A percentile compares a stretch with the other conserved stretches of the same genome.
Evolutionary conservation across 495 filamentous ascomycete species (phyloP).

Genomic region (Collariella sp.): DNA sequence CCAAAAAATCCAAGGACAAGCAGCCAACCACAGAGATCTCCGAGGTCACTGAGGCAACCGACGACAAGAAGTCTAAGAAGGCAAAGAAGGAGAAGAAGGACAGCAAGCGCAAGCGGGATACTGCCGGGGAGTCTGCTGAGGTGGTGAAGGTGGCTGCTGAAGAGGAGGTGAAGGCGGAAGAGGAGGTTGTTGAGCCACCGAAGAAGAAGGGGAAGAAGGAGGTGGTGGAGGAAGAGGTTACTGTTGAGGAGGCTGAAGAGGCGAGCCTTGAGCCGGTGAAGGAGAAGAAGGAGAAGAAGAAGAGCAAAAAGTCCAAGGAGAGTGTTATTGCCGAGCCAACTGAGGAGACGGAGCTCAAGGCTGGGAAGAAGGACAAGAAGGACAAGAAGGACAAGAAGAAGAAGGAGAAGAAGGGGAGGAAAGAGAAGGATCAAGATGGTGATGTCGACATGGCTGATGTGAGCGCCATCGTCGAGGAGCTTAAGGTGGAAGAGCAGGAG

Average conservation of each 20-base stretch:
- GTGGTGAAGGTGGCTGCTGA: slow-evolving; percentile 7
- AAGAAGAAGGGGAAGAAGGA: slow-evolving; percentile 30
- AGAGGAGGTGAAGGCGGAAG: slow-evolving; percentile 7
- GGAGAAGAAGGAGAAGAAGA: slow-evolving; percentile 11
- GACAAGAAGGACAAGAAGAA: not conserved
- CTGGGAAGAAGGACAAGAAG: not conserved
- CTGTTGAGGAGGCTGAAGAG: slow-evolving; percentile 7
- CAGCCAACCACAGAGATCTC: slow-evolving; percentile 1
- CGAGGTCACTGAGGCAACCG: not conserved
- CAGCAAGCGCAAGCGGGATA: slow-evolving; percentile 9
- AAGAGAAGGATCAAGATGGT: slow-evolving; percentile 9
- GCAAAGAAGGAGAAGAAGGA: slow-evolving; percentile 16
- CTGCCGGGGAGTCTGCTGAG: slow-evolving; percentile 2
- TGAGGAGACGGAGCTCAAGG: not conserved
- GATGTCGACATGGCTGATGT: slow-evolving; percentile 4
- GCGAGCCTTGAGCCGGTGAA: too few species aligned
- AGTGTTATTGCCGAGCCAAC: not conserved
- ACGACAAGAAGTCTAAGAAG: slow-evolving; percentile 11
- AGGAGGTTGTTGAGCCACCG: slow-evolving; percentile 15
- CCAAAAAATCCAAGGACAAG: slow-evolving; percentile 14
- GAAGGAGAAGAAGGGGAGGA: not conserved
- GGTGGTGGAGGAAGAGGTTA: slow-evolving; percentile 18
- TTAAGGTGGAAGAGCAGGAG: slow-evolving; percentile 2
- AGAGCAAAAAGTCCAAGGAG: slow-evolving; percentile 2
- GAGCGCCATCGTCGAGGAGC: not conserved